Evolutionary conservation across 768 basidiomycete genomes (phyloP).

Genomic region (Rhizopogon salebrosus): DNA sequence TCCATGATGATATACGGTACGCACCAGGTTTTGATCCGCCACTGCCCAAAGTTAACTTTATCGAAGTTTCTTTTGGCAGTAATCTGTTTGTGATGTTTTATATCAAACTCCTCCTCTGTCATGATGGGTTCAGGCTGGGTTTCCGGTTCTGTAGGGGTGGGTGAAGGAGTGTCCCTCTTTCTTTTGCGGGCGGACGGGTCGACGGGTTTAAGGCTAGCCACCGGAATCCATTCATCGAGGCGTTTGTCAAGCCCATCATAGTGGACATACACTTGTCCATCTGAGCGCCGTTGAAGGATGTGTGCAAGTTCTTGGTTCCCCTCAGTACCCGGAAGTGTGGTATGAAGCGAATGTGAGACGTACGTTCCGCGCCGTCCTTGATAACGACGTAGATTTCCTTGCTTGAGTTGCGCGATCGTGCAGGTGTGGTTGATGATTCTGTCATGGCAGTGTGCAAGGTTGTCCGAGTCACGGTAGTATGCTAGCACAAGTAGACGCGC

Average conservation of each 20-base stretch:
- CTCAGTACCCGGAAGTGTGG: slow-evolving; percentile 7
- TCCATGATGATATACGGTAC: slow-evolving; percentile 20
- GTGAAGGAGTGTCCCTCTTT: slow-evolving; percentile 15
- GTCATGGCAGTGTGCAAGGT: slow-evolving; percentile 11
- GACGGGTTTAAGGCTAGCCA: slow-evolving; percentile 26
- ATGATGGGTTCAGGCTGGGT: slow-evolving; percentile 30
- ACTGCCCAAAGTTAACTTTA: slow-evolving; percentile 77
- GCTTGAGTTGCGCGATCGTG: slow-evolving; percentile 2
- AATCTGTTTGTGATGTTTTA: slow-evolving; percentile 62
- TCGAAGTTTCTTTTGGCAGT: slow-evolving; percentile 80
- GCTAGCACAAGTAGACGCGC: too few relatives aligned
- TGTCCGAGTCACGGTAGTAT: too few relatives aligned
- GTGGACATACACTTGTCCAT: slow-evolving; percentile 62
- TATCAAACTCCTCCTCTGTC: slow-evolving; percentile 68
- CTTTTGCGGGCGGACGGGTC: slow-evolving; percentile 10
- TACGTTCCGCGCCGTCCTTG: slow-evolving; percentile 32
- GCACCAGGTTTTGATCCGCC: slow-evolving; percentile 87
- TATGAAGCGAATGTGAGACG: slow-evolving; percentile 18
- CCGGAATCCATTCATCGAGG: slow-evolving; percentile 69
- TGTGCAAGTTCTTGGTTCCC: slow-evolving; percentile 37
- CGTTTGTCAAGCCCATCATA: slow-evolving; percentile 67
- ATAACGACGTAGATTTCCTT: slow-evolving; percentile 20
- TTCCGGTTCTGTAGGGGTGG: slow-evolving; percentile 10
- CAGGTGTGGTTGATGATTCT: slow-evolving; percentile 6
- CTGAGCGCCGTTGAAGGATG: slow-evolving; percentile 45